These are phyloP conservation scores for Termitomyces sp. DNA, from an alignment of 768 basidiomycete genomes.

Conservation along the genomic window DNA sequence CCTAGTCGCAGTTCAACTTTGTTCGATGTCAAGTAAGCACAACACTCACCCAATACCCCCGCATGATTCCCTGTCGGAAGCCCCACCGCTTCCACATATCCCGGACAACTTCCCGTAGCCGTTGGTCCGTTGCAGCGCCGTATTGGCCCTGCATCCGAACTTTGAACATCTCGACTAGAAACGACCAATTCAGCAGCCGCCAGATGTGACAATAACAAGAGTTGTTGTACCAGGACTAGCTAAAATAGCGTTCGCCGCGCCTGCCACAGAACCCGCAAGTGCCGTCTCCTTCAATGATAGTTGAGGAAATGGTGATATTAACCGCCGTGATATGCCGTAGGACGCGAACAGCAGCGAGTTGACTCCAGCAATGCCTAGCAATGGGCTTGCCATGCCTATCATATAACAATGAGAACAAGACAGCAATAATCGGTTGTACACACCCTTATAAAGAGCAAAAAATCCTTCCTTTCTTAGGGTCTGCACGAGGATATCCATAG, in stretches of 20 bases:
- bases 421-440: background rate
- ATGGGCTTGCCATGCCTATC: constrained; percentile 84
- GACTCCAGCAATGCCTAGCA: constrained; percentile 91
- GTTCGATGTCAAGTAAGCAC: background rate
- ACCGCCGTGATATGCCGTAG: constrained; percentile 74
- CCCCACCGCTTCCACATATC: constrained; percentile 92
- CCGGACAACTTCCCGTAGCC: constrained; percentile 60
- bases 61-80: constrained; percentile 85
- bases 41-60: constrained; percentile 86
- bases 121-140: constrained; percentile 75
- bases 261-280: constrained; percentile 87
- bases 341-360: constrained; percentile 94
- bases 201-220: background rate
- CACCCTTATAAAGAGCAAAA: constrained; percentile 94
- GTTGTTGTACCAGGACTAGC: constrained; percentile 74
- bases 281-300: constrained; percentile 78
- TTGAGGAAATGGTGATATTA: constrained; percentile 87
- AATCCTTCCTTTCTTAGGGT: constrained; percentile 88
- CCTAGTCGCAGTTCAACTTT: constrained; percentile 36
- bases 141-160: constrained; percentile 98
- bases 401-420: background rate
- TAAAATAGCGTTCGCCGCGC: constrained; percentile 83
- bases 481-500: constrained; percentile 83
- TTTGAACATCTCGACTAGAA: constrained; percentile 94
- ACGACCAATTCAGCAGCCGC: background rate